A percentile compares a stretch with the other conserved stretches of the same genome.
phyloP scores from a whole-genome alignment of 352 stramenopile species.

The Aphanomyces cochlioides region DNA sequence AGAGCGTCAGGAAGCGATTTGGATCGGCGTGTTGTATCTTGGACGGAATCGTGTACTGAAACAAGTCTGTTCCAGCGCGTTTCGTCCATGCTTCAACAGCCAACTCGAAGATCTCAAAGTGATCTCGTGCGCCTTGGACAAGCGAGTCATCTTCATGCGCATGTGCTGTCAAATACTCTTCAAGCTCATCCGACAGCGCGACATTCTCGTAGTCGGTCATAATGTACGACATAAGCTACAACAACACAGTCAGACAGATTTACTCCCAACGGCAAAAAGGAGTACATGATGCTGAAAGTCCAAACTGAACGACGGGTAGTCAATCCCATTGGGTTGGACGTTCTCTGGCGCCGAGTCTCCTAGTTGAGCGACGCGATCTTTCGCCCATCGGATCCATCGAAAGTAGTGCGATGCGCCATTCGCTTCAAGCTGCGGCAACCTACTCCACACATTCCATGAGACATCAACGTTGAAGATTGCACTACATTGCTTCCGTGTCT shows the following conservation, averaged over 20 bases:
- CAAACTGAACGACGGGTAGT: not conserved
- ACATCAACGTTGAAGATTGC: constrained; percentile 1
- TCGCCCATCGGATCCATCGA: constrained; percentile 61
- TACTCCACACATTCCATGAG: not conserved
- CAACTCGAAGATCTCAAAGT: constrained; percentile 26
- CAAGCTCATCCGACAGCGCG: constrained; percentile 39
- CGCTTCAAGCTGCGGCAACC: constrained; percentile 46
- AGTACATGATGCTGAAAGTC: not conserved
- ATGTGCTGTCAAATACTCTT: constrained; percentile 49
- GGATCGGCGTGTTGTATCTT: constrained; percentile 18
- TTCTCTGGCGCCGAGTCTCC: not conserved
- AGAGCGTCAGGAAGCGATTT: constrained; percentile 85
- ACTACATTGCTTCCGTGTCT: constrained; percentile 41
- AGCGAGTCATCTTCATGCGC: constrained; percentile 47
- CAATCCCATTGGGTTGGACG: not conserved
- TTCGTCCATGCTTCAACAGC: constrained; percentile 42
- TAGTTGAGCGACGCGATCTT: constrained; percentile 46
- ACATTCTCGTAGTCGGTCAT: constrained; percentile 47
- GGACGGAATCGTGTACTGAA: constrained; percentile 15
- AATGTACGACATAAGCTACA: constrained; percentile 40
- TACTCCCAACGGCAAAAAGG: not conserved
- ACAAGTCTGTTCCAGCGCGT: not conserved
- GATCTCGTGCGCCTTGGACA: constrained; percentile 43
- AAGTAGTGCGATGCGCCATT: constrained; percentile 63
- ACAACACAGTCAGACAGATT: not conserved